These are phyloP conservation scores for Coniochaeta pulveracea DNA, from an alignment of 2,329 filamentous ascomycete genomes.

Conservation along the genomic window DNA sequence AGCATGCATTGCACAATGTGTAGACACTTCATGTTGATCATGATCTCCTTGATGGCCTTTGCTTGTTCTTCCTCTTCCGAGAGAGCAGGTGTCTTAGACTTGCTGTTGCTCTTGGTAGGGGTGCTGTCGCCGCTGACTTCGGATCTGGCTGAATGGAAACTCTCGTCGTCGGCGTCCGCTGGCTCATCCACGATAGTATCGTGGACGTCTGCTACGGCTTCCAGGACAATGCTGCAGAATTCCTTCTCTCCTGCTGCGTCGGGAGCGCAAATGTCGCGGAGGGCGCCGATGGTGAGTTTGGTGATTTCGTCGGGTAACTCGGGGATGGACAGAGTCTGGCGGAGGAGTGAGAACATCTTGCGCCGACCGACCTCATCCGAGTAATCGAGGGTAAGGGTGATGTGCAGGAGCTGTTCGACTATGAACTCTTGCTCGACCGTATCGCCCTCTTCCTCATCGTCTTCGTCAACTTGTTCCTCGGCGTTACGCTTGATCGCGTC, in stretches of 20 bases:
- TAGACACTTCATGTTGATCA: slow-evolving; percentile 97
- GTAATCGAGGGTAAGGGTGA: slow-evolving; percentile 86
- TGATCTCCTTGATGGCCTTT: slow-evolving; percentile 79
- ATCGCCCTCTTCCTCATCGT: slow-evolving; percentile 66
- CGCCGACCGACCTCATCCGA: slow-evolving; percentile 92
- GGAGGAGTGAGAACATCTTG: slow-evolving; percentile 88
- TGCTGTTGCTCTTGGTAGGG: slow-evolving; percentile 34
- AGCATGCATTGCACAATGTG: slow-evolving; percentile 98
- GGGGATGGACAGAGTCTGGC: slow-evolving; percentile 74
- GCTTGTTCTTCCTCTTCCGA: slow-evolving; percentile 55
- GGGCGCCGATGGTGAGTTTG: slow-evolving; percentile 70
- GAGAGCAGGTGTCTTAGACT: slow-evolving; percentile 25
- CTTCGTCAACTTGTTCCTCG: slow-evolving; percentile 41
- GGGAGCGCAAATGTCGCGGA: slow-evolving; percentile 72
- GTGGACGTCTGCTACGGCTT: slow-evolving; percentile 92
- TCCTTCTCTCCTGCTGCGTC: slow-evolving; percentile 66
- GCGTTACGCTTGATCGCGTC: slow-evolving; percentile 50
- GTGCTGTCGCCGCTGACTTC: slow-evolving; percentile 62
- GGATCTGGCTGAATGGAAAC: slow-evolving; percentile 87
- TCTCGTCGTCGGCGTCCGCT: slow-evolving; percentile 54
- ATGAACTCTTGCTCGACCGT: slow-evolving; percentile 89
- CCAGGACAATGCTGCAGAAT: slow-evolving; percentile 76
- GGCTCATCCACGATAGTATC: slow-evolving; percentile 75
- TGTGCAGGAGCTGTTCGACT: slow-evolving; percentile 87
- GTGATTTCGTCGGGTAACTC: slow-evolving; percentile 89